Evolutionary conservation across 345 rosid genomes (phyloP), one percentile per base, ranked within the genome.

Genomic region (Stellera chamaejasme): DNA sequence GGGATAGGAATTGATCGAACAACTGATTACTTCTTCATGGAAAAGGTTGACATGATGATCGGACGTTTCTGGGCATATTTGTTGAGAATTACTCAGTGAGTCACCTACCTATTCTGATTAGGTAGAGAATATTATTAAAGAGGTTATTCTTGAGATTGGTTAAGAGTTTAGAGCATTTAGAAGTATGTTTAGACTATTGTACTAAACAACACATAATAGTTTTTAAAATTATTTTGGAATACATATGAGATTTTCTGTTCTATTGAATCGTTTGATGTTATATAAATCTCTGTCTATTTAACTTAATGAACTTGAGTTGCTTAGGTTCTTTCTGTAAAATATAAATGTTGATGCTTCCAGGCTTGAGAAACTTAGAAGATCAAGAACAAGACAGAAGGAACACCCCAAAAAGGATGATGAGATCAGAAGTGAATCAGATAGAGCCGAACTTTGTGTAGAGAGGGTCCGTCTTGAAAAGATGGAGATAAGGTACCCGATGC

Each of bases 1-100:
- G 96, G 96, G 49, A 79, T 88, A 50, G 96, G 94, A 59, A 50
- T 85, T 65, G 96, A 88, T 78, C 76, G 59, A 62, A 88, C 86
- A 57, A 77, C 87, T 2, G 85, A 77, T 71, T 88, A 71, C 68
- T 88, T 88, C 74, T 65, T 83, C 79, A 71, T 77, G 90, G 88
- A 79, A 74, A 85, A 83, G 69, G 68, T 88, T 55, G 87, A 88
- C 75, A 76, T 83, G 70, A 71, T 88, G 46, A 83, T 88, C 58
- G 65, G 79, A 64, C 86, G 89, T 41, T 43, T 81, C 61, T 88
- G 96, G 96, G 72, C 79, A 55, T 82, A 5, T 72, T 60, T 85
- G 45, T 53, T 81, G 66, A 79, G 74, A 66, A 16, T 64, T 45
- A 85, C 82, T 12, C 46, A 83, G 96, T 88, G 65, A 73, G 75